Conservation (phyloP, 306 rosid species). For the Sicyos edulis region DNA sequence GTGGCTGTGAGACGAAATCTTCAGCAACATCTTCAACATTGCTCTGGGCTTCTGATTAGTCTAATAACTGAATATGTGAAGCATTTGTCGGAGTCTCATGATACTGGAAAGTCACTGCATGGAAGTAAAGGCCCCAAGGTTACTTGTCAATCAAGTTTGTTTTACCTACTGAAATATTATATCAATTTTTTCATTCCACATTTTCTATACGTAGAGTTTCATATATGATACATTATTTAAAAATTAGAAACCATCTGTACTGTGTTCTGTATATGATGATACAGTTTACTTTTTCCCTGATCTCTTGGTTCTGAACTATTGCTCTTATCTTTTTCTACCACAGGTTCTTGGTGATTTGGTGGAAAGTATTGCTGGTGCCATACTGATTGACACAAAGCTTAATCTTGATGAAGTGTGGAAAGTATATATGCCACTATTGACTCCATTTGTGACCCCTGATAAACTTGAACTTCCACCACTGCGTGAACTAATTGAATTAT, state of each 20-base stretch:
- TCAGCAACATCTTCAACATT: constrained; percentile 67
- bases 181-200: neutral
- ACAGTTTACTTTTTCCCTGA: constrained; percentile 3
- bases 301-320: constrained; percentile 3
- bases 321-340: constrained; percentile 10
- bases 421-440: constrained; percentile 62
- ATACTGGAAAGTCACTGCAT: constrained; percentile 31
- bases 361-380: constrained; percentile 92
- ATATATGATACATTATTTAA: neutral
- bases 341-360: constrained; percentile 94
- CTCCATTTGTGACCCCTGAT: constrained; percentile 95
- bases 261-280: neutral
- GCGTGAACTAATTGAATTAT: constrained; percentile 61
- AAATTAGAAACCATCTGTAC: neutral
- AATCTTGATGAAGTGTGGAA: constrained; percentile 73
- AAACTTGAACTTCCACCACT: constrained; percentile 74
- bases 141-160: constrained; percentile 20
- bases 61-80: constrained; percentile 71
- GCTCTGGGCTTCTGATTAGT: constrained; percentile 51
- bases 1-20: constrained; percentile 60
- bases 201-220: neutral
- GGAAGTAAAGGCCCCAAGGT: constrained; percentile 73
- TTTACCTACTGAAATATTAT: neutral
- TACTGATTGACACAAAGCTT: constrained; percentile 75
- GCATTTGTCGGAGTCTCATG: constrained; percentile 38